Evolutionary conservation across 495 filamentous ascomycete species (phyloP).

Genomic region (Aspergillus bertholletiae): DNA sequence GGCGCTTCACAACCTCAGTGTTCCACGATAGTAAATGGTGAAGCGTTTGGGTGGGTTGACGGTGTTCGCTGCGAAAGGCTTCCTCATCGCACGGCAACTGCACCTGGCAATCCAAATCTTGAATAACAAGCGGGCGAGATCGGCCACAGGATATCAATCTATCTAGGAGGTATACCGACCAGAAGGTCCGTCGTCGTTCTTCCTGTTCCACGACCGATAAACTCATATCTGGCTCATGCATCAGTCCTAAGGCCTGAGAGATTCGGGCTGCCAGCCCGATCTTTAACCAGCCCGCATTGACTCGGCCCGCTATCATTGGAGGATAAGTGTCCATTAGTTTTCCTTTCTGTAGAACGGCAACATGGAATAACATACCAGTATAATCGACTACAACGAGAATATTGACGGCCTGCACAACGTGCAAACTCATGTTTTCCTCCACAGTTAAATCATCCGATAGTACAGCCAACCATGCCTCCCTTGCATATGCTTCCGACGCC

Average conservation of each 20-base stretch:
- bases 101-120: conserved; percentile 25
- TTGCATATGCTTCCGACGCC: conserved; percentile 19
- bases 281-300: conserved; percentile 27
- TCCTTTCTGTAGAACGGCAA: no score
- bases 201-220: conserved; percentile 26
- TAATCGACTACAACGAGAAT: conserved; percentile 25
- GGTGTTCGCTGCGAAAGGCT: conserved; percentile 14
- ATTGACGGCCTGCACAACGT: conserved; percentile 26
- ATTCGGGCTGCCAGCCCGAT: conserved; percentile 29
- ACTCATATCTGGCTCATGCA: conserved; percentile 20
- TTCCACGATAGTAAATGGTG: conserved; percentile 21
- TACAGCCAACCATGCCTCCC: conserved; percentile 27
- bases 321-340: no score
- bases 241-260: conserved; percentile 26
- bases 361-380: conserved; percentile 15
- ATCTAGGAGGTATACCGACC: conserved; percentile 29
- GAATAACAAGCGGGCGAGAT: conserved; percentile 22
- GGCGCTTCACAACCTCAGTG: conserved; percentile 11
- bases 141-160: conserved; percentile 29
- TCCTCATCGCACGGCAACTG: conserved; percentile 29
- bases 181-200: conserved; percentile 27
- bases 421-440: conserved; percentile 20
- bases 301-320: conserved; percentile 21
- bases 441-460: conserved; percentile 23
- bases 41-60: conserved; percentile 22